phyloP scores from a whole-genome alignment of 495 filamentous ascomycete species.

The Xylaria castorea region DNA sequence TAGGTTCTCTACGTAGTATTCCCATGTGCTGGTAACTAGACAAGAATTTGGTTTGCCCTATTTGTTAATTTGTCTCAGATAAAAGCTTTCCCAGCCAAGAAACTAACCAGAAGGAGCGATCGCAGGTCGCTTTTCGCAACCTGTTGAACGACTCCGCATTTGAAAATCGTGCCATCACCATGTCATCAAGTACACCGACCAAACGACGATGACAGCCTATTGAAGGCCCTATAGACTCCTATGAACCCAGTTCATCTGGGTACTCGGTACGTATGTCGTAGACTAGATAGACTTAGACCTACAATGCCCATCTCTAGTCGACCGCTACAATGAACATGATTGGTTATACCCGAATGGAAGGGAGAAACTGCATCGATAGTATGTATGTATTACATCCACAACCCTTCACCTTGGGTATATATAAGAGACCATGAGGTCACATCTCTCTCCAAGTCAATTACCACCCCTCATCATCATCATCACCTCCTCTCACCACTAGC shows the following conservation, averaged over 20 bases:
- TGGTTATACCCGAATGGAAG: background rate
- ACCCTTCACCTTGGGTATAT: background rate
- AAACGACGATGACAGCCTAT: background rate
- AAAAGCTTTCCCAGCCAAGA: background rate
- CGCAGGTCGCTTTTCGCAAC: background rate
- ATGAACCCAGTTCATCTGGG: background rate
- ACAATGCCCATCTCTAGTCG: background rate
- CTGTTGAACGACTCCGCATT: background rate
- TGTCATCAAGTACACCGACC: background rate
- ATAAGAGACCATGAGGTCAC: slow-evolving; percentile 1
- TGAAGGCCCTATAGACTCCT: background rate
- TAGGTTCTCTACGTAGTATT: no score
- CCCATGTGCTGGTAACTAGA: no score
- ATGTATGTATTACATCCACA: background rate
- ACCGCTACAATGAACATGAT: background rate
- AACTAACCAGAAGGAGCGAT: background rate
- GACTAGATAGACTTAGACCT: background rate
- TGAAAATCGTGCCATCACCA: background rate
- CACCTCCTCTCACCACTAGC: background rate
- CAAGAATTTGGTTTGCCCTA: background rate
- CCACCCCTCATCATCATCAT: slow-evolving; percentile 5
- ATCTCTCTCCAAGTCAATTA: background rate
- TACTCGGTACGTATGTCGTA: background rate
- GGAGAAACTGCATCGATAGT: slow-evolving; percentile 17
- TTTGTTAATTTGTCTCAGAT: background rate